Evolutionary conservation across 768 basidiomycete species (phyloP), one percentile per base, ranked within the genome.

Genomic region (Cystoderma amianthinum): DNA sequence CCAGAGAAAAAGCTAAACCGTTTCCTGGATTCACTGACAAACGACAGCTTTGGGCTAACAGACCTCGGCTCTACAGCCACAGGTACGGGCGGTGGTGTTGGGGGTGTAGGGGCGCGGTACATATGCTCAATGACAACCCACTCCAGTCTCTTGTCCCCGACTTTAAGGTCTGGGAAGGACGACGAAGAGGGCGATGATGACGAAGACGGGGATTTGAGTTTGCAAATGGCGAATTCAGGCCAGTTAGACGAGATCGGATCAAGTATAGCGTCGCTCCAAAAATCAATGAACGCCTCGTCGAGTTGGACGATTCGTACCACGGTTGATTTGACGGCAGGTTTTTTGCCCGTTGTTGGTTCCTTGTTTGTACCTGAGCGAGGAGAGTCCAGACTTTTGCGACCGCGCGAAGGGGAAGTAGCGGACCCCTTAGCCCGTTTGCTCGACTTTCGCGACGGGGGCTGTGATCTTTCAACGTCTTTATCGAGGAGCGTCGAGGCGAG

Each of bases 231-330:
- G 48, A 88, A 85, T 3, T 69, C 61, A 10, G 85, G 85, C 85
- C 81, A 87, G 32, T 63, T 58, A 1, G 68, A 57, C 0, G 82
- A 65, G 43, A 86, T 71, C 13, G 83, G 77, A 51, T 90, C 86
- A 12, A 80, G 62, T 22, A 88, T 54, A 2, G 84, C 73, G 51
- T 90, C 86, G 38, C 69, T 73, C 85, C 85, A 89, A 54, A 87
- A 87, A 57, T 90, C 86, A 41, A 88, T 61, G 56, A 90, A 89
- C 1, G 85, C 84, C 51, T 89, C 86, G 51, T 90, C 87, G 9
- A 90, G 53, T 45, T 78, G 71, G n/a, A 80, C 60, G 24, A 76
- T 48, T 11, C 67, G 60, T 9, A 81, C 57, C 6, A 60, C n/a
- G n/a, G n/a, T n/a, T n/a, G n/a, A n/a, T n/a, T n/a, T n/a, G n/a